phyloP scores from a whole-genome alignment of 2,329 filamentous ascomycete species.

The Fusarium incarnatum region DNA sequence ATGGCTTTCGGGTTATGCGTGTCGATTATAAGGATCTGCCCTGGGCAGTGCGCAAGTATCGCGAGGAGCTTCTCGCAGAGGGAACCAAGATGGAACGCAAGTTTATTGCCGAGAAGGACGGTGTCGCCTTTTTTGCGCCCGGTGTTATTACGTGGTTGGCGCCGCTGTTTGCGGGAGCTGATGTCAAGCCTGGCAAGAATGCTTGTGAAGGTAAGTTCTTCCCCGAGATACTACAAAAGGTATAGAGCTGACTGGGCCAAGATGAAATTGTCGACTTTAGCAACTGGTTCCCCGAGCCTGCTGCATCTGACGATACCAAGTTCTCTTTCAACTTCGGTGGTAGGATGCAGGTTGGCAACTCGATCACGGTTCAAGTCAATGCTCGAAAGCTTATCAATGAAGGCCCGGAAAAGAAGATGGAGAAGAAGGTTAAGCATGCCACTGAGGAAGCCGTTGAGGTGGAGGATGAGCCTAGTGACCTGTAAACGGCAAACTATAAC shows the following conservation, averaged over 20 bases:
- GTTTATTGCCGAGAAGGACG: conserved; percentile 29
- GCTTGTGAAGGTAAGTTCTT: conserved; percentile 17
- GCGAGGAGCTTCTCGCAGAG: conserved; percentile 20
- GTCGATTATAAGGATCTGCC: conserved; percentile 24
- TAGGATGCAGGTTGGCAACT: conserved; percentile 8
- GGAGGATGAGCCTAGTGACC: background rate
- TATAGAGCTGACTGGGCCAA: background rate
- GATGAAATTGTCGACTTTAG: conserved; percentile 19
- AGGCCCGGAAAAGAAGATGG: background rate
- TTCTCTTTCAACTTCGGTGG: conserved; percentile 1
- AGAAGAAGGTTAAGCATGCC: background rate
- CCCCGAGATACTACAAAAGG: no score
- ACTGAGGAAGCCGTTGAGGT: background rate
- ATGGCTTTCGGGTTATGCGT: conserved; percentile 26
- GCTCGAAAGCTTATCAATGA: conserved; percentile 1
- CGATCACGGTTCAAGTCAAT: conserved; percentile 1
- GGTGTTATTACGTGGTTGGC: conserved; percentile 31
- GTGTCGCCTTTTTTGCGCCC: conserved; percentile 29
- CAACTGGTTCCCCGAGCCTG: conserved; percentile 2
- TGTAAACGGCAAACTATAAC: background rate
- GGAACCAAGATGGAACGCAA: conserved; percentile 25
- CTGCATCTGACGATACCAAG: background rate
- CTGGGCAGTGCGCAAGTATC: conserved; percentile 30
- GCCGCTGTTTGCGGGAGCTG: conserved; percentile 25
- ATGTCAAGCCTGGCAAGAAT: conserved; percentile 19